Base-by-base conservation (phyloP, 2,329 filamentous ascomycete genomes). In the Neurospora crassa region DNA sequence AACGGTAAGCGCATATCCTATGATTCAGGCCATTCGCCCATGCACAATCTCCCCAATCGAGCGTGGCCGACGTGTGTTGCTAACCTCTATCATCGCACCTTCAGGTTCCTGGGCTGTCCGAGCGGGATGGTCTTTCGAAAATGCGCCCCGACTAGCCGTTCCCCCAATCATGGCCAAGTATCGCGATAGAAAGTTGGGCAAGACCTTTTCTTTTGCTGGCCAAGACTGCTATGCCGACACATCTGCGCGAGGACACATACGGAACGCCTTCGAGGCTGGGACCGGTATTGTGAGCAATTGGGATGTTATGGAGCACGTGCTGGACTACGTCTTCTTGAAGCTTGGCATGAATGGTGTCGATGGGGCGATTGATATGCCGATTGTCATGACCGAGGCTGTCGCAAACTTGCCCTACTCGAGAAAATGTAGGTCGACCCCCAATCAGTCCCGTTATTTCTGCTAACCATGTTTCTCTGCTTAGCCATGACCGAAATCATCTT, bases 401-500 rank as follows among this genome's bases (percentile, higher is more conserved):
- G 96, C 94, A 40, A 98, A 98, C 80, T 81, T 97, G 72, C 89
- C 89, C 14, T 99, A 99, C 79, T 91, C 94, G 67, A 86, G 94
- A 75, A 95, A 92, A 83, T 95, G 93, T 96, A 82, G 74, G 90
- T 84, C 67, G 7, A 41, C 29, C n/a, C 37, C 40, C 8, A 6
- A 12, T 18, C n/a, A 3, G 12, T 40, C 68, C 76, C 34, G 74
- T 71, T 14, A 47, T 47, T 40, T 70, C 75, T 81, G 74, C 83
- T 78, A 37, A 71, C 70, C 24, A 53, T 70, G 71, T 42, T 5
- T 40, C 20, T 20, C 14, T 20, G n/a, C 12, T 24, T 75, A 97
- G 93, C 92, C 76, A 98, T 98, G 95, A 97, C 92, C 63, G 96
- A 99, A 79, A 95, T 98, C 70, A 84, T 99, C 12, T 99, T 98